phyloP scores from a whole-genome alignment of 371 early-diverging fungal genomes.

The Mucor mucedo region DNA sequence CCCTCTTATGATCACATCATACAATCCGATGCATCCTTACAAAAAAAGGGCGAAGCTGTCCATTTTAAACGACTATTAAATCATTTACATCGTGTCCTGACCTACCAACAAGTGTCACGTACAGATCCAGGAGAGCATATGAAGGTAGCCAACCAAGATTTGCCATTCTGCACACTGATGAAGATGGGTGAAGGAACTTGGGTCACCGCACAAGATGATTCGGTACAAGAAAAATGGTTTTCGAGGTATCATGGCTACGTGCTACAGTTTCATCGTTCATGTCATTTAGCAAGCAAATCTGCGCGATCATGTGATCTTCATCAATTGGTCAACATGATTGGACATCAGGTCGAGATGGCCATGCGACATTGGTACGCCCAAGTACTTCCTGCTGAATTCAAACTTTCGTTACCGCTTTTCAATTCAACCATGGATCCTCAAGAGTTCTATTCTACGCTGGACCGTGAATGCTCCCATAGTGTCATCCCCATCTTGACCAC shows the following conservation, averaged over 20 bases:
- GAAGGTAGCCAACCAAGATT: neutral
- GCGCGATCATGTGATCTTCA: slow-evolving; percentile 27
- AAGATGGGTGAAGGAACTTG: slow-evolving; percentile 25
- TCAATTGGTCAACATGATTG: slow-evolving; percentile 31
- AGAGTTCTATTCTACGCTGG: slow-evolving; percentile 17
- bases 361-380: slow-evolving; percentile 47
- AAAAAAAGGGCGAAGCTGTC: slow-evolving; percentile 18
- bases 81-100: slow-evolving; percentile 27
- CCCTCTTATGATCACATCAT: slow-evolving; percentile 8
- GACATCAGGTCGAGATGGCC: slow-evolving; percentile 44
- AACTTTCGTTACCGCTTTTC: slow-evolving; percentile 39
- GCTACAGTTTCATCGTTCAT: slow-evolving; percentile 20
- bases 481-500: slow-evolving; percentile 41
- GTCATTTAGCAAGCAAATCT: slow-evolving; percentile 20
- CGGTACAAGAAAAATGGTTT: slow-evolving; percentile 25
- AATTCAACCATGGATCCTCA: slow-evolving; percentile 26
- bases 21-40: neutral
- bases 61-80: slow-evolving; percentile 23
- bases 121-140: neutral
- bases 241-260: slow-evolving; percentile 21
- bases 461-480: slow-evolving; percentile 25
- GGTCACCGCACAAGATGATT: slow-evolving; percentile 24
- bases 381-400: slow-evolving; percentile 32
- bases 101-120: slow-evolving; percentile 21
- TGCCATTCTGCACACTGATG: slow-evolving; percentile 28